These are phyloP conservation scores for Acanthamoeba healyi DNA, from an alignment of 208 protist genomes.

Conservation along the genomic window DNA sequence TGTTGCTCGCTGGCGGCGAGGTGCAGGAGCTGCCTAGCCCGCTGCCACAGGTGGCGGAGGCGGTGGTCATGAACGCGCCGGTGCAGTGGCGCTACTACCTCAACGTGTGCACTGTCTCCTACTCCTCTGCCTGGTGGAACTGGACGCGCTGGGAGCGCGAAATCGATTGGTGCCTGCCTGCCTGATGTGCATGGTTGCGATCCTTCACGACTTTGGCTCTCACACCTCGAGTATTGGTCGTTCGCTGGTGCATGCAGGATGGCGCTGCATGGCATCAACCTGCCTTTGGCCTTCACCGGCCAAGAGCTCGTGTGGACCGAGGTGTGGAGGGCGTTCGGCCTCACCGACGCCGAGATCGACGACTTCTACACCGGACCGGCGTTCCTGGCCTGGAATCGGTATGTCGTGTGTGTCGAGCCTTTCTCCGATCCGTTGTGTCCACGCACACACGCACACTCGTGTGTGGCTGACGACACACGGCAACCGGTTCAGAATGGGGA, in stretches of 20 bases:
- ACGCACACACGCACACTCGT: not conserved
- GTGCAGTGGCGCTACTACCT: slow-evolving; percentile 83
- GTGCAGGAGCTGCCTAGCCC: not conserved
- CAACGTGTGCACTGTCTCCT: slow-evolving; percentile 85
- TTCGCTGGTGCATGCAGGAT: slow-evolving; percentile 85
- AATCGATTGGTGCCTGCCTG: slow-evolving; percentile 84
- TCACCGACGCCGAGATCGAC: slow-evolving; percentile 79
- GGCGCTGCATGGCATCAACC: slow-evolving; percentile 89
- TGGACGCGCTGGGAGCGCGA: slow-evolving; percentile 88
- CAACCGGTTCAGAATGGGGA: slow-evolving; percentile 81
- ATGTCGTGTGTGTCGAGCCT: not conserved
- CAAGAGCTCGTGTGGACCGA: slow-evolving; percentile 88
- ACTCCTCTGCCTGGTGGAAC: slow-evolving; percentile 86
- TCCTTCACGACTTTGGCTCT: too few relatives aligned
- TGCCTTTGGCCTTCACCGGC: slow-evolving; percentile 87
- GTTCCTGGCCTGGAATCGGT: slow-evolving; percentile 85
- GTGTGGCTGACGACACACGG: not conserved
- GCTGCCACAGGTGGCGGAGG: not conserved
- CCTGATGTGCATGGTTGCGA: not conserved
- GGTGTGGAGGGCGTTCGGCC: slow-evolving; percentile 74
- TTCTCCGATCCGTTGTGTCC: not conserved
- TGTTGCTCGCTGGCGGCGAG: not conserved
- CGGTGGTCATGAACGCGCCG: not conserved
- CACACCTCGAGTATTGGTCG: not conserved
- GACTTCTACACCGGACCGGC: slow-evolving; percentile 86